Evolutionary conservation across 371 early-diverging fungal species (phyloP), one percentile per base, ranked within the genome.

Genomic region (Lichtheimia ramosa): DNA sequence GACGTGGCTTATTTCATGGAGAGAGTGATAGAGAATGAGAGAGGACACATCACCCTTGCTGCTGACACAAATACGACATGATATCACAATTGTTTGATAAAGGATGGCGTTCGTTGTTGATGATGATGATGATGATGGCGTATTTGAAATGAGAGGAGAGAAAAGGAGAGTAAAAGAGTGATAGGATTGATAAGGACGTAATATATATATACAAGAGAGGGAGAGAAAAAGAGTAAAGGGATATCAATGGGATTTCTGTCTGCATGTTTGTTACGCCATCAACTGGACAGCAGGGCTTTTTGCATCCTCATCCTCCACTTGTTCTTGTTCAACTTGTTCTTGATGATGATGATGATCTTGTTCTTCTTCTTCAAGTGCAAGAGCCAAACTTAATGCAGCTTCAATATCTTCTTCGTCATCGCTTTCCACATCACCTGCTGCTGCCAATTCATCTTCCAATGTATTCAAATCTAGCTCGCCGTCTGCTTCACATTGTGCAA

Each of bases 401-500:
- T 57, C 52, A n/a, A 58, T 54, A 58, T 66, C 65, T 12, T 69
- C 70, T 40, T 74, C 71, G 46, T 71, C 71, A 24, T 48, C 53
- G 14, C 27, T 27, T 3, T 53, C 53, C 2, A 14, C 49, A 25
- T 41, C 51, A 16, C 41, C 51, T 14, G 51, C 58, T n/a, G 56
- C 48, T 28, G 52, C 59, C 34, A 65, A 43, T 34, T 69, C 56
- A 21, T 62, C 59, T 41, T 67, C 68, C n/a, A 63, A 48, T 16
- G 64, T 62, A 18, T 63, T 63, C 15, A 71, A 43, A 42, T 64
- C 59, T 16, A 69, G 53, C 46, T 69, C 74, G 12, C 67, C 73
- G 49, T 73, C 77, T 0, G 71, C 77, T 48, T 73, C 75, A 56
- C 75, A 78, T 14, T 60, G 75, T 16, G 73, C 79, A 15, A 78